phyloP scores from a whole-genome alignment of 139 green algal genomes.

The Coelastrella sp. region DNA sequence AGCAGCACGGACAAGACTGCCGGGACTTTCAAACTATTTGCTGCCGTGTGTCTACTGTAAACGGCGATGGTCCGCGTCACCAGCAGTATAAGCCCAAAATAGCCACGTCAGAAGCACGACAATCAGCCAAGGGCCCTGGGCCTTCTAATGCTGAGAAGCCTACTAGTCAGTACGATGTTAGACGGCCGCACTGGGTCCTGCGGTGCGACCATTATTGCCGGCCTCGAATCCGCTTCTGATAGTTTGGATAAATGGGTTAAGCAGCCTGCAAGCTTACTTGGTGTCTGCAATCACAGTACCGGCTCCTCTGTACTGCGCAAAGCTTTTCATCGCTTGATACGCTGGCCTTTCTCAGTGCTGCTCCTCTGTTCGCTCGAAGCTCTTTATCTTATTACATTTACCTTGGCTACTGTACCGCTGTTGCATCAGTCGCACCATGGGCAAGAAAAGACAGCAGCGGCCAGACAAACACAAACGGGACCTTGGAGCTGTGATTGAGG shows the following conservation, averaged over 20 bases:
- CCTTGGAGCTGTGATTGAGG: constrained; percentile 77
- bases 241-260: no score
- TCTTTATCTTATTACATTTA: background rate
- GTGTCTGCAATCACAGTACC: no score
- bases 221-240: background rate
- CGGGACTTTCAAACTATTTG: no score
- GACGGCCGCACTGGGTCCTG: constrained; percentile 3
- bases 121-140: no score
- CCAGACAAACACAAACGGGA: constrained; percentile 67
- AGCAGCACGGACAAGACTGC: no score
- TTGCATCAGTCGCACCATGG: background rate
- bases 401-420: background rate
- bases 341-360: no score
- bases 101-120: background rate
- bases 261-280: no score
- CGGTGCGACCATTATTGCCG: background rate
- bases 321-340: no score
- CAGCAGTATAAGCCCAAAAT: no score
- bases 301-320: no score
- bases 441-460: constrained; percentile 42
- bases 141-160: background rate
- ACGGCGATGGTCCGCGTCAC: no score
- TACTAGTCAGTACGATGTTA: background rate
- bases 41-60: no score
- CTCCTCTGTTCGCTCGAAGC: background rate